Percentiles rank a stretch among this genome's conserved stretches.
These are phyloP conservation scores for Senna tora DNA, from an alignment of 306 rosid genomes.

Conservation along the genomic window DNA sequence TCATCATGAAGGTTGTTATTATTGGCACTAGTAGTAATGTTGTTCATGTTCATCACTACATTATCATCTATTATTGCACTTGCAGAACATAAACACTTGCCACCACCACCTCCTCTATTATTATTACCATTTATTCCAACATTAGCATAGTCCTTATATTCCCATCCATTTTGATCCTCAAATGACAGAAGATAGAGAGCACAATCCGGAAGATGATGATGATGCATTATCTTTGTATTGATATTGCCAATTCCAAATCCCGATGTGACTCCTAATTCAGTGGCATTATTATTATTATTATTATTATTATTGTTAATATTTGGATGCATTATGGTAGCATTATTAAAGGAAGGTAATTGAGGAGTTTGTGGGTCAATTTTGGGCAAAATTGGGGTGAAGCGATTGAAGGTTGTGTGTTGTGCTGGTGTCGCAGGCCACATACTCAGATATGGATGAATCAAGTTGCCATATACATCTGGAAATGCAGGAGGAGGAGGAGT, in stretches of 20 bases:
- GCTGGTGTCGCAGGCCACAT: neutral
- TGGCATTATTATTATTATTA: too few relatives aligned
- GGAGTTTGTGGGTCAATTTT: neutral
- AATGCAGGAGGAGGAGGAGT: constrained; percentile 39
- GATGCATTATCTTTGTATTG: too few relatives aligned
- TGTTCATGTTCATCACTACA: too few relatives aligned
- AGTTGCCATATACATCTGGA: constrained; percentile 8
- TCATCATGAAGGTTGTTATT: neutral
- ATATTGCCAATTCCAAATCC: too few relatives aligned
- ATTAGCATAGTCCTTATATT: neutral
- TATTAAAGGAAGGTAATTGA: neutral
- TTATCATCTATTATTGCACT: too few relatives aligned
- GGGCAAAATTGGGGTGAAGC: neutral
- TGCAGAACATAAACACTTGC: too few relatives aligned
- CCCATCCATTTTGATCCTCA: neutral
- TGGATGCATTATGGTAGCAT: neutral
- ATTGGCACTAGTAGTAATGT: too few relatives aligned
- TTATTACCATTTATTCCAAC: too few relatives aligned
- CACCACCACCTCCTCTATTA: too few relatives aligned
- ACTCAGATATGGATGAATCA: neutral
- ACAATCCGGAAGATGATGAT: too few relatives aligned
- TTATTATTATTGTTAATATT: too few relatives aligned
- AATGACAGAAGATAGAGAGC: constrained; percentile 24
- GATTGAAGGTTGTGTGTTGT: neutral
- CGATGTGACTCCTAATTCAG: neutral